Conservation (phyloP, 1,284 basidiomycete species). For the Heterobasidion occidentale region DNA sequence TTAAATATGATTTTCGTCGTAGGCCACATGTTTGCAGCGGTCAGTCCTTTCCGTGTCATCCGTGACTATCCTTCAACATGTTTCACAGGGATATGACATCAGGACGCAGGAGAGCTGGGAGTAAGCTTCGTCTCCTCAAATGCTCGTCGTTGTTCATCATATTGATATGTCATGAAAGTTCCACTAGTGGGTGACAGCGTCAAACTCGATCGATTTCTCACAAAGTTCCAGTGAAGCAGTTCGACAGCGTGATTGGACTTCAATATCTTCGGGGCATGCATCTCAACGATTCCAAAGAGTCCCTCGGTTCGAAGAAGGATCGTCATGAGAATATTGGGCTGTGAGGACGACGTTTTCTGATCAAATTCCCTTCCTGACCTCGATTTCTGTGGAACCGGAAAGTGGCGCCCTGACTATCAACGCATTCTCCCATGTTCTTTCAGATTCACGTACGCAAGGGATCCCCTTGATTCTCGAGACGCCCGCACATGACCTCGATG, state of each 20-base stretch:
- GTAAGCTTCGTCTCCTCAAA: constrained; percentile 31
- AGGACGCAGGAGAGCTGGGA: constrained; percentile 59
- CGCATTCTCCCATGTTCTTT: constrained; percentile 62
- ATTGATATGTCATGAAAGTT: neutral
- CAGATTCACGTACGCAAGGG: constrained; percentile 57
- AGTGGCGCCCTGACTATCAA: constrained; percentile 63
- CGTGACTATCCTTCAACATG: neutral
- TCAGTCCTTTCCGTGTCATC: constrained; percentile 21
- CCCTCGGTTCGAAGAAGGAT: constrained; percentile 61
- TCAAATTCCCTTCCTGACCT: neutral
- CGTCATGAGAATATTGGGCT: constrained; percentile 81
- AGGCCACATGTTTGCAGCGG: constrained; percentile 81
- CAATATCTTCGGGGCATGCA: constrained; percentile 77
- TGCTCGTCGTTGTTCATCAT: no score
- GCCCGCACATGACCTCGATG: constrained; percentile 46
- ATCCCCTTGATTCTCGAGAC: constrained; percentile 84
- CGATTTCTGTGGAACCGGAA: neutral
- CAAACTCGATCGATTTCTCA: constrained; percentile 16
- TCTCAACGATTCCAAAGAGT: constrained; percentile 76
- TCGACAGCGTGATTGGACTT: constrained; percentile 63
- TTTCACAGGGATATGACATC: constrained; percentile 68
- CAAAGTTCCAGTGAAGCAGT: constrained; percentile 42
- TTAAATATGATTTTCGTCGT: neutral
- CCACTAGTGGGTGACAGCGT: constrained; percentile 6
- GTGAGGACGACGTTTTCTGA: constrained; percentile 30